A percentile compares a stretch with the other conserved stretches of the same genome.
These are phyloP conservation scores for Sporothrix schenckii DNA, from an alignment of 2,329 filamentous ascomycete genomes.

Conservation along the genomic window DNA sequence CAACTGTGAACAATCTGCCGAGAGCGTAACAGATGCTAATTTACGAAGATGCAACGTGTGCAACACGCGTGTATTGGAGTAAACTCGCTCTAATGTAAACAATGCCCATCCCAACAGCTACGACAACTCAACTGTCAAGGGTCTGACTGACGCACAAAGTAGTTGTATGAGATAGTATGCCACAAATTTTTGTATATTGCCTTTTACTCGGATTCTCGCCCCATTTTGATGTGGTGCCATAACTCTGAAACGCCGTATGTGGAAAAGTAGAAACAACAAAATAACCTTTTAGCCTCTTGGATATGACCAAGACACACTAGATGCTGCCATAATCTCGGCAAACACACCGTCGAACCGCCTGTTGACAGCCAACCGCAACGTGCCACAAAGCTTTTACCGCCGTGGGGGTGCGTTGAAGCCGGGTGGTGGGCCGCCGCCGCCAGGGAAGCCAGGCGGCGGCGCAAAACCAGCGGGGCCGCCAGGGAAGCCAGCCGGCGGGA, in stretches of 20 bases:
- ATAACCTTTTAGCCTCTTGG: background rate
- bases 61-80: too few species aligned
- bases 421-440: constrained; percentile 59
- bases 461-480: constrained; percentile 44
- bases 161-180: too few species aligned
- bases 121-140: background rate
- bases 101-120: background rate
- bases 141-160: background rate
- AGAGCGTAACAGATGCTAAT: too few species aligned
- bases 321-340: background rate
- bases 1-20: background rate
- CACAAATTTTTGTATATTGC: constrained; percentile 9
- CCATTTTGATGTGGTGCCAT: constrained; percentile 9
- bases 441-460: constrained; percentile 53
- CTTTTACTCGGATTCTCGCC: background rate
- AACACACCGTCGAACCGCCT: background rate
- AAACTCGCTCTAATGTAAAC: background rate
- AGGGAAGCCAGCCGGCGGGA: constrained; percentile 55
- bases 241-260: constrained; percentile 19
- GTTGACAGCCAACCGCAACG: background rate
- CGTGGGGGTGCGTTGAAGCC: constrained; percentile 76
- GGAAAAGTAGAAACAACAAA: constrained; percentile 8
- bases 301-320: background rate
- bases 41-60: too few species aligned
- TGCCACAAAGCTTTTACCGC: constrained; percentile 47